Evolutionary conservation across 305 asterid species (phyloP).

Genomic region (Withania somnifera): DNA sequence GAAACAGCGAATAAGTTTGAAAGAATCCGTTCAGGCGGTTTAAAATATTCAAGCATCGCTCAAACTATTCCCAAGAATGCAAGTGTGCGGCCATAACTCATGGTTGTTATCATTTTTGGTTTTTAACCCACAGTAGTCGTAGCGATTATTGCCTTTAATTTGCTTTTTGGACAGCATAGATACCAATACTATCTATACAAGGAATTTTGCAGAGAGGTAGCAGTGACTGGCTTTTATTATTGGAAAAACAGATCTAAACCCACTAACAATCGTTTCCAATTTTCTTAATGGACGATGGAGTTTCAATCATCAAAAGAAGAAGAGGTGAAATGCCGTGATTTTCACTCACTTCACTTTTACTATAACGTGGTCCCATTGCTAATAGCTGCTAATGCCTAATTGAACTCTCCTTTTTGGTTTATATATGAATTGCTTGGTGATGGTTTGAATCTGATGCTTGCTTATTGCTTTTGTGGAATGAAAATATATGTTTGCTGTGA

Average conservation of each 20-base stretch:
- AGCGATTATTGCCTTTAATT: neutral
- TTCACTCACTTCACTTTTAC: neutral
- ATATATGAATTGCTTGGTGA: neutral
- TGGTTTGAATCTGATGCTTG: slow-evolving; percentile 8
- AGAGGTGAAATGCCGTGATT: neutral
- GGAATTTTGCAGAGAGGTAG: no score
- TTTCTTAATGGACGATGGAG: neutral
- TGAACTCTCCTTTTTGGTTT: neutral
- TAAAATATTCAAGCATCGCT: neutral
- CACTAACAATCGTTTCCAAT: neutral
- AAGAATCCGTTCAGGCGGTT: neutral
- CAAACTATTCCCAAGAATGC: neutral
- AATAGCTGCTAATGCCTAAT: neutral
- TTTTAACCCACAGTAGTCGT: neutral
- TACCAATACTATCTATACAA: no score
- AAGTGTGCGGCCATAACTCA: neutral
- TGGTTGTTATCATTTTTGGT: neutral
- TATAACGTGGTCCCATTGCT: neutral
- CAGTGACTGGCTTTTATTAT: neutral
- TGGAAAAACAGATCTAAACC: neutral
- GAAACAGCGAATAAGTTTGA: neutral
- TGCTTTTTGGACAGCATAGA: no score
- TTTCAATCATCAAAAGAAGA: neutral
- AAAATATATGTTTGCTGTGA: neutral
- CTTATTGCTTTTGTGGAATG: slow-evolving; percentile 2